These are phyloP conservation scores for Phylloporus rhodoxanthus DNA, from an alignment of 768 basidiomycete genomes.

Conservation along the genomic window DNA sequence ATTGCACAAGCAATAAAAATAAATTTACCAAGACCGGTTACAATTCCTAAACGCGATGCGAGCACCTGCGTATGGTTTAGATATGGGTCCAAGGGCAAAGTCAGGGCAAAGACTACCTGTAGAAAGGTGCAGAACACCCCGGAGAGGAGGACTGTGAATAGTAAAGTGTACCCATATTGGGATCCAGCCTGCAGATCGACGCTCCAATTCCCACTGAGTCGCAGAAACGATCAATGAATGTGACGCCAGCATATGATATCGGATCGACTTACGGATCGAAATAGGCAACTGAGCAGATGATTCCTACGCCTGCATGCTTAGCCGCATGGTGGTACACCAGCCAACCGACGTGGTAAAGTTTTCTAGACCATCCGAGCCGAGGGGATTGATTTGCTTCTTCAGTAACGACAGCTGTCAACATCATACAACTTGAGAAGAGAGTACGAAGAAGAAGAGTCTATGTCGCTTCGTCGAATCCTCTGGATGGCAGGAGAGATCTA, in stretches of 20 bases:
- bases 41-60: slow-evolving; percentile 74
- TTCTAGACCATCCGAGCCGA: slow-evolving; percentile 16
- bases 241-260: background rate
- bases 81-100: background rate
- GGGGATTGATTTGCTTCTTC: slow-evolving; percentile 1
- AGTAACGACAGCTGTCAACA: slow-evolving; percentile 9
- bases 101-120: slow-evolving; percentile 41
- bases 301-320: slow-evolving; percentile 75
- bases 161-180: slow-evolving; percentile 74
- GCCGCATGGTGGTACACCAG: slow-evolving; percentile 45
- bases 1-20: background rate
- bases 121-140: slow-evolving; percentile 79
- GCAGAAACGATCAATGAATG: background rate
- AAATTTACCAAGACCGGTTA: slow-evolving; percentile 67
- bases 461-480: too few relatives aligned
- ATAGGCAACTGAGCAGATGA: slow-evolving; percentile 84
- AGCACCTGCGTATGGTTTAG: slow-evolving; percentile 46
- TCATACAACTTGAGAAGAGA: slow-evolving; percentile 1
- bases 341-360: slow-evolving; percentile 20
- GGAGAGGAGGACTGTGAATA: slow-evolving; percentile 80
- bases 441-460: background rate
- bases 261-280: slow-evolving; percentile 66
- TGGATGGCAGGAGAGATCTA: too few relatives aligned
- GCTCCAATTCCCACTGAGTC: slow-evolving; percentile 74
- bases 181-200: slow-evolving; percentile 88